Evolutionary conservation across 495 filamentous ascomycete species (phyloP).

Genomic region (Sphaerosporella brunnea): DNA sequence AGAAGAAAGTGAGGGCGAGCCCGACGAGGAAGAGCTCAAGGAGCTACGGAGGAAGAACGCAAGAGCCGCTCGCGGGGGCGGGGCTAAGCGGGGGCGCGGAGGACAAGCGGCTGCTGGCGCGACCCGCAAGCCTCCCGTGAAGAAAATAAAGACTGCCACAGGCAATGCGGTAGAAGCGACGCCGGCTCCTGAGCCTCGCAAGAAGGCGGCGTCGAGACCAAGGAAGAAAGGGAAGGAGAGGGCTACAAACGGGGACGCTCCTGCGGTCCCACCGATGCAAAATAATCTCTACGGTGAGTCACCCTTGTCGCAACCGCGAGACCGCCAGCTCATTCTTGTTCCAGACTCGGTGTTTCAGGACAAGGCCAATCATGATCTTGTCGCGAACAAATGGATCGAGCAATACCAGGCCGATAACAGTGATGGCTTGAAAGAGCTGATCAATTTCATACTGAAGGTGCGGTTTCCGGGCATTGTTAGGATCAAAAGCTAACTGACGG

Average conservation of each 20-base stretch:
- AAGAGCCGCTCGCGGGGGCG: conserved; percentile 10
- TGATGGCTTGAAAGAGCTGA: conserved; percentile 56
- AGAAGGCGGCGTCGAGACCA: conserved; percentile 12
- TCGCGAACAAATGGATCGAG: conserved; percentile 64
- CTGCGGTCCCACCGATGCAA: background rate
- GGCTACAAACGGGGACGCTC: conserved; percentile 21
- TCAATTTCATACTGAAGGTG: conserved; percentile 70
- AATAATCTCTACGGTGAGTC: conserved; percentile 21
- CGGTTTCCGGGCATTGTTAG: background rate
- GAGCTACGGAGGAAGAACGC: conserved; percentile 23
- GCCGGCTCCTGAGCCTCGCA: conserved; percentile 28
- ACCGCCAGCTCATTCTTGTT: conserved; percentile 4
- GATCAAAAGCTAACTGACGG: conserved; percentile 5
- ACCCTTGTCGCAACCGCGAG: background rate
- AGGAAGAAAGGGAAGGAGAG: conserved; percentile 23
- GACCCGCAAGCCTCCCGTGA: conserved; percentile 44
- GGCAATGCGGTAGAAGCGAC: conserved; percentile 33
- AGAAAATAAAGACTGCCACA: conserved; percentile 56
- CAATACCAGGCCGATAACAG: conserved; percentile 51
- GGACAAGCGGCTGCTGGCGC: conserved; percentile 31
- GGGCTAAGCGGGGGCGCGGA: conserved; percentile 32
- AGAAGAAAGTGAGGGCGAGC: conserved; percentile 26
- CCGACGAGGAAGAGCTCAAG: conserved; percentile 50
- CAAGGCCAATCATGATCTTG: conserved; percentile 38
- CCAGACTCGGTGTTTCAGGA: conserved; percentile 23